These are phyloP conservation scores for Amaranthus cruentus DNA, from an alignment of 148 eudicot species.

Conservation along the genomic window DNA sequence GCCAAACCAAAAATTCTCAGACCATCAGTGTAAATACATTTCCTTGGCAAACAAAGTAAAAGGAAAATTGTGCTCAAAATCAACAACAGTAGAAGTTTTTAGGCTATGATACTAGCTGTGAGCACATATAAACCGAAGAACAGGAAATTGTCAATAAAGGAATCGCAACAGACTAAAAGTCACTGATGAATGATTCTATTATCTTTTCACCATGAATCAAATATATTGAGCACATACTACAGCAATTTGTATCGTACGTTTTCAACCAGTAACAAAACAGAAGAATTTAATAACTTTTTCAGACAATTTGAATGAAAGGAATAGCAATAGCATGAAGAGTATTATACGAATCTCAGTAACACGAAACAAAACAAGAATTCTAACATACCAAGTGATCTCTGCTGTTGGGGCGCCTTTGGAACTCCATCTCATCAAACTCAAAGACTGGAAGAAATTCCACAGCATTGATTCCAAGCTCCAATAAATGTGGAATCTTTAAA, in stretches of 20 bases:
- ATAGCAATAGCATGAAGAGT: background rate
- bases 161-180: background rate
- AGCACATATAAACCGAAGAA: background rate
- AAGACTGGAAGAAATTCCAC: slow-evolving; percentile 95
- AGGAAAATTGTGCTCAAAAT: slow-evolving; percentile 2
- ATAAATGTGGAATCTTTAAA: slow-evolving; percentile 83
- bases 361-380: background rate
- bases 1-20: slow-evolving; percentile 16
- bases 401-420: slow-evolving; percentile 81
- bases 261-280: background rate
- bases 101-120: background rate
- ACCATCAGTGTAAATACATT: background rate
- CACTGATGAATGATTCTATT: background rate
- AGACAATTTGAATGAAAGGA: background rate
- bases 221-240: background rate
- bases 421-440: slow-evolving; percentile 97
- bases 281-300: background rate
- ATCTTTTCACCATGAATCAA: background rate
- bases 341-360: background rate
- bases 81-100: background rate
- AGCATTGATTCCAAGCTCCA: slow-evolving; percentile 95
- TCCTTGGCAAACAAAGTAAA: slow-evolving; percentile 1
- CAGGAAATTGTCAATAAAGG: background rate
- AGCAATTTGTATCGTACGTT: background rate
- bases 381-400: slow-evolving; percentile 89